Base-by-base conservation (phyloP, 106 monocot genomes). In the Agapanthus africanus region DNA sequence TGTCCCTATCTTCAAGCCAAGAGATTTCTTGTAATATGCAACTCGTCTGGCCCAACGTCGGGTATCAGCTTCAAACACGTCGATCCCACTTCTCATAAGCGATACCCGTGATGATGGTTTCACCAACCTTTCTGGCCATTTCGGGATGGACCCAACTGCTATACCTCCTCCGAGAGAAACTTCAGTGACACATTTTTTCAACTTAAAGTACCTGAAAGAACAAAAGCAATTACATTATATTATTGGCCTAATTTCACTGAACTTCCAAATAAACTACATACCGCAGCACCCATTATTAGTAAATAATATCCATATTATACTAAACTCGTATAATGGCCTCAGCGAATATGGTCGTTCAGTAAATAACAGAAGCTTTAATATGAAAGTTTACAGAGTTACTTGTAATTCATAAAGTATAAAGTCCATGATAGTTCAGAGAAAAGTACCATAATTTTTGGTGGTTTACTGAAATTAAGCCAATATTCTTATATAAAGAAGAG, bases 161-260 rank as follows among this genome's bases (percentile, higher is more conserved):
- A 73, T 56, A 33, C 82, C 81, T 41, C 51, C 82, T 9, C 21
- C 31, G 34, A 74, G 11, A 10, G 76, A 39, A 35, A 35, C 19
- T 75, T 79, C 80, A 41, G 69, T 89, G 22, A 87, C 69, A 80
- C 97, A 99, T 15, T 80, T 84, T 66, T 89, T 89, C 73, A 99
- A 67, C 7, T 87, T 85, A 32, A 82, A 64, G 73, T 99, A 90
- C 91, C 95, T 88, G 63, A n/a, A 84, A 66, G 37, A 67, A 68
- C 37, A 36, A 19, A 54, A 54, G 21, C 34, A 34, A 33, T 70
- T 37, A 30, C 34, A 50, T 34, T 15, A 14, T 16, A 66, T 27
- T 27, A 66, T 28, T n/a, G n/a, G n/a, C n/a, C n/a, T n/a, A n/a
- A n/a, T n/a, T n/a, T n/a, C n/a, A n/a, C n/a, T n/a, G n/a, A n/a